Evolutionary conservation across 257 asterid genomes (phyloP).

Genomic region (Scutellaria baicalensis): DNA sequence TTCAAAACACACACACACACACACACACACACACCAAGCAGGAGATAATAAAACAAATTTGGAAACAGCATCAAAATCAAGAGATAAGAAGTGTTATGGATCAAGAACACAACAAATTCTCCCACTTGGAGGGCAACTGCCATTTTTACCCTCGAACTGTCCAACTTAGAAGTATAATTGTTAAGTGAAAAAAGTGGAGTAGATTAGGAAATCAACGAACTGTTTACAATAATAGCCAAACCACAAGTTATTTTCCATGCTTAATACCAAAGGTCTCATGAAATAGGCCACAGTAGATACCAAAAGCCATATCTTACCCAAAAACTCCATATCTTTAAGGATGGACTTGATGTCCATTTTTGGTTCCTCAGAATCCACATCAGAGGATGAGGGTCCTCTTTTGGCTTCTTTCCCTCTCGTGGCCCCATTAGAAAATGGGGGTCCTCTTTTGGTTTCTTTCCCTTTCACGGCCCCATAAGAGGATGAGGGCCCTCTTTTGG

Average conservation of each 20-base stretch:
- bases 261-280: background rate
- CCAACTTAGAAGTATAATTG: background rate
- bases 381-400: conserved; percentile 16
- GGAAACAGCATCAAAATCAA: background rate
- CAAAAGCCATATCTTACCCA: conserved; percentile 30
- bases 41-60: background rate
- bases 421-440: background rate
- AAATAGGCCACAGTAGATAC: background rate
- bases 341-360: conserved; percentile 50
- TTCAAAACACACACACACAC: too few species aligned
- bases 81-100: background rate
- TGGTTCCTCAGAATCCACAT: conserved; percentile 20
- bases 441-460: conserved; percentile 17
- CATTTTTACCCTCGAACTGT: background rate
- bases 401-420: conserved; percentile 20
- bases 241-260: background rate
- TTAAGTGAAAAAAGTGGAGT: background rate
- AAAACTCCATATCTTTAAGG: conserved; percentile 49
- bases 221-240: background rate
- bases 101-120: background rate
- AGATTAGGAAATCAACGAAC: background rate
- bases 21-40: background rate
- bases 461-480: conserved; percentile 7
- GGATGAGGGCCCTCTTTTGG: conserved; percentile 12
- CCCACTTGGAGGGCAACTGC: background rate